Conservation (phyloP, 805 yeast genomes). For the Helenozyma baotianmanensis region DNA sequence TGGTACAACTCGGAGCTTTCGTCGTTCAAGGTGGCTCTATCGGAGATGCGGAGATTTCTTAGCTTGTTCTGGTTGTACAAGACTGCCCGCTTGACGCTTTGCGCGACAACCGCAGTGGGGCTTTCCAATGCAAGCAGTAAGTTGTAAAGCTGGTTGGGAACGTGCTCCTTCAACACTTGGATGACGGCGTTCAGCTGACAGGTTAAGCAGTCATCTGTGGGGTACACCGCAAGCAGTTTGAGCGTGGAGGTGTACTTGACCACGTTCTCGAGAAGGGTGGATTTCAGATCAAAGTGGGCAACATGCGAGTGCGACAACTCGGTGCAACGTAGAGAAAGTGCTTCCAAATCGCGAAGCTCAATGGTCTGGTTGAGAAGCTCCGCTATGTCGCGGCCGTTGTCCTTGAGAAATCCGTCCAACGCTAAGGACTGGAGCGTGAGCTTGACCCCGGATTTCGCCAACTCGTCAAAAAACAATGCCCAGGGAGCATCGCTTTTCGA, state of each 20-base stretch:
- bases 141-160: slow-evolving; percentile 6
- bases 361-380: slow-evolving; percentile 8
- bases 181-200: slow-evolving; percentile 8
- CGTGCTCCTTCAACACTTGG: background rate
- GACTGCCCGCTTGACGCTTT: slow-evolving; percentile 1
- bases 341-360: slow-evolving; percentile 11
- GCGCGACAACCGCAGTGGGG: slow-evolving; percentile 5
- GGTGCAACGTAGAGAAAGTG: slow-evolving; percentile 14
- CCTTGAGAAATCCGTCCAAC: slow-evolving; percentile 21
- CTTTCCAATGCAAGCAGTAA: slow-evolving; percentile 6
- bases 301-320: slow-evolving; percentile 20
- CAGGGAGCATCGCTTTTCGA: slow-evolving; percentile 14
- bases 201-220: slow-evolving; percentile 10
- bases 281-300: slow-evolving; percentile 8
- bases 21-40: slow-evolving; percentile 2
- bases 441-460: slow-evolving; percentile 1
- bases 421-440: slow-evolving; percentile 11
- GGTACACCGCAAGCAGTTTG: slow-evolving; percentile 4
- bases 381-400: slow-evolving; percentile 9
- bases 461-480: slow-evolving; percentile 16
- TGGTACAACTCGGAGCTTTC: slow-evolving; percentile 2
- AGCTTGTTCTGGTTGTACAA: slow-evolving; percentile 5
- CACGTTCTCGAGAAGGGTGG: slow-evolving; percentile 7
- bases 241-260: slow-evolving; percentile 6
- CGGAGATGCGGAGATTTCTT: slow-evolving; percentile 4